A percentile compares a stretch with the other conserved stretches of the same genome.
phyloP scores from a whole-genome alignment of 345 rosid species.

The Isatis tinctoria region DNA sequence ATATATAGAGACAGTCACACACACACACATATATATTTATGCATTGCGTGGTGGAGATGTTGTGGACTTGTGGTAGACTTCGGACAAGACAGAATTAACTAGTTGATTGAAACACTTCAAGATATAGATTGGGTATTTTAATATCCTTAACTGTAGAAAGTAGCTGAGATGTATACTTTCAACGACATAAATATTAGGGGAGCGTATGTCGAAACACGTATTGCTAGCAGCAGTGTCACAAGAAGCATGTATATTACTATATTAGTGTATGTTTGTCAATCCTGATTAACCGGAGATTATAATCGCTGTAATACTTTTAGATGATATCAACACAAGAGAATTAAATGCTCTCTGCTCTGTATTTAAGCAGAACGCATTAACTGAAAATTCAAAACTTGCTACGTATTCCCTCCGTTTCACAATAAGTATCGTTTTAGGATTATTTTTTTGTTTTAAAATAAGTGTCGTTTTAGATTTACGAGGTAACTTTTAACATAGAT shows the following conservation, averaged over 20 bases:
- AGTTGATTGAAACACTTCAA: background rate
- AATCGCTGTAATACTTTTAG: background rate
- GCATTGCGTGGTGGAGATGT: conserved; percentile 7
- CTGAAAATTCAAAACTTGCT: background rate
- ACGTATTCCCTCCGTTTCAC: no score
- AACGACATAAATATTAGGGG: background rate
- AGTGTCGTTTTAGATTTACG: no score
- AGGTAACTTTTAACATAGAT: no score
- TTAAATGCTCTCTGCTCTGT: background rate
- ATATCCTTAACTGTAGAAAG: background rate
- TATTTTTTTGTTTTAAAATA: no score
- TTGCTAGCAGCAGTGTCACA: background rate
- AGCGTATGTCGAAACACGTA: background rate
- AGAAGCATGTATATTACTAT: background rate
- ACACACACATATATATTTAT: background rate
- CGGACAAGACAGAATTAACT: background rate
- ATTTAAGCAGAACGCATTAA: background rate
- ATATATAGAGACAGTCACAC: conserved; percentile 6
- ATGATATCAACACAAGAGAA: background rate
- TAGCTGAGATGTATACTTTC: background rate
- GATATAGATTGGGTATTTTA: background rate
- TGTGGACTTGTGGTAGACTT: conserved; percentile 5
- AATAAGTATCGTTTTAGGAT: no score
- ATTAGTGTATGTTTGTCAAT: background rate
- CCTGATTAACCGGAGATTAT: background rate